phyloP scores from a whole-genome alignment of 2,329 filamentous ascomycete species.

The Fusarium sp. region DNA sequence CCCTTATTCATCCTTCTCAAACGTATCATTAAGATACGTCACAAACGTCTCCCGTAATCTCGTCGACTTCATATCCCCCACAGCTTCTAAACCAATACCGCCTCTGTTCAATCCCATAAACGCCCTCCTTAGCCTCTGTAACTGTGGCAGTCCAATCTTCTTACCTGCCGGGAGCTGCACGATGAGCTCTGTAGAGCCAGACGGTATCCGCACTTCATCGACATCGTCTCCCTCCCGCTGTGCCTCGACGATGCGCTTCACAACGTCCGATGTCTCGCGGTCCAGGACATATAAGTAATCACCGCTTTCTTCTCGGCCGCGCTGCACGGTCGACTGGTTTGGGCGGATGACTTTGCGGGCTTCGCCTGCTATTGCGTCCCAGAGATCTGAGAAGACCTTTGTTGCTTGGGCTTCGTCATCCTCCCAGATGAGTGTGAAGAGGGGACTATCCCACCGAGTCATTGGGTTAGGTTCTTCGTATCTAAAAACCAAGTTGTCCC shows the following conservation, averaged over 20 bases:
- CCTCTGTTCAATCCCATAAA: conserved; percentile 80
- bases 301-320: conserved; percentile 68
- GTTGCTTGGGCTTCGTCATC: conserved; percentile 69
- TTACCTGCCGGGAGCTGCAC: conserved; percentile 71
- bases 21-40: conserved; percentile 71
- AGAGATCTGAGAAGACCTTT: conserved; percentile 70
- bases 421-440: conserved; percentile 82
- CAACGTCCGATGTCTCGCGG: conserved; percentile 78
- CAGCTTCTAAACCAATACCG: conserved; percentile 67
- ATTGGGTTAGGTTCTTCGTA: conserved; percentile 90
- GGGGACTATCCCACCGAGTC: conserved; percentile 83
- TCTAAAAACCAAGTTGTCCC: conserved; percentile 81
- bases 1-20: conserved; percentile 64
- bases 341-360: conserved; percentile 71
- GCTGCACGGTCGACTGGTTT: conserved; percentile 77
- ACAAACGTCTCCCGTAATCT: conserved; percentile 71
- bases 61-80: conserved; percentile 62
- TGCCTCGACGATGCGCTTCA: conserved; percentile 74
- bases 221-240: conserved; percentile 72
- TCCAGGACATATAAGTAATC: conserved; percentile 86
- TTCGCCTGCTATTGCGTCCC: conserved; percentile 76
- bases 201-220: conserved; percentile 62
- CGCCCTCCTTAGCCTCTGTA: conserved; percentile 80
- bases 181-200: conserved; percentile 54
- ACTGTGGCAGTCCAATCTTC: conserved; percentile 74